Conservation (phyloP, 176 grass and related monocot species). For the Musa itinerans region DNA sequence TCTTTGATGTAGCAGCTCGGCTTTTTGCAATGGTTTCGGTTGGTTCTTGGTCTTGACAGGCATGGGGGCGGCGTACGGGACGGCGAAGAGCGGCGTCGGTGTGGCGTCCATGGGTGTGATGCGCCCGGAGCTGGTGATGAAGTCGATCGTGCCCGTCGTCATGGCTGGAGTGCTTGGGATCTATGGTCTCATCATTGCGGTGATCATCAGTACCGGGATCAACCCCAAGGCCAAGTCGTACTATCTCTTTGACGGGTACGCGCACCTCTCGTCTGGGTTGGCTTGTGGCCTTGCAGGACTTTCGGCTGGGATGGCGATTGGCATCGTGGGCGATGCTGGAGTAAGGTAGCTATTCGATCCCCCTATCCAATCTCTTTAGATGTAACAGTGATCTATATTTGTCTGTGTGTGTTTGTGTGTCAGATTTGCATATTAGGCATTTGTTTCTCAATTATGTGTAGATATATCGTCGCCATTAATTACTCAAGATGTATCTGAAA, state of each 20-base stretch:
- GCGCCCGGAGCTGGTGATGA: constrained; percentile 22
- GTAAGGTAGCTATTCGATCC: neutral
- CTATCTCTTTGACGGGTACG: constrained; percentile 10
- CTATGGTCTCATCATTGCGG: constrained; percentile 17
- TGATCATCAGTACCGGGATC: constrained; percentile 20
- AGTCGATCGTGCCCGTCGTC: constrained; percentile 18
- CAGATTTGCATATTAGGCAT: no score
- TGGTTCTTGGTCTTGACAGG: neutral
- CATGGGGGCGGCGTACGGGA: constrained; percentile 16
- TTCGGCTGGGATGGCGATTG: constrained; percentile 10
- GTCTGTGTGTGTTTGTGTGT: no score
- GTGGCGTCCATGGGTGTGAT: constrained; percentile 19
- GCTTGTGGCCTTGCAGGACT: constrained; percentile 13
- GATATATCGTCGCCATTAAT: no score
- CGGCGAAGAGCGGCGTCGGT: constrained; percentile 18
- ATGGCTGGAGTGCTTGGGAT: constrained; percentile 18
- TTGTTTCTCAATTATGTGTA: no score
- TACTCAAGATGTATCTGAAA: no score
- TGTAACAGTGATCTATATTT: neutral
- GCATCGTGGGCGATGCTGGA: constrained; percentile 6
- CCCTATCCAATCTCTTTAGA: neutral
- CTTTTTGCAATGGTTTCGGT: neutral
- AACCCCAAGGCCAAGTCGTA: constrained; percentile 24
- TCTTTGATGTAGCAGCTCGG: neutral
- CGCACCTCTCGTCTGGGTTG: constrained; percentile 7